Evolutionary conservation across 2,329 filamentous ascomycete genomes (phyloP), one percentile per base, ranked within the genome.

Genomic region (Teratosphaeria gauchensis): DNA sequence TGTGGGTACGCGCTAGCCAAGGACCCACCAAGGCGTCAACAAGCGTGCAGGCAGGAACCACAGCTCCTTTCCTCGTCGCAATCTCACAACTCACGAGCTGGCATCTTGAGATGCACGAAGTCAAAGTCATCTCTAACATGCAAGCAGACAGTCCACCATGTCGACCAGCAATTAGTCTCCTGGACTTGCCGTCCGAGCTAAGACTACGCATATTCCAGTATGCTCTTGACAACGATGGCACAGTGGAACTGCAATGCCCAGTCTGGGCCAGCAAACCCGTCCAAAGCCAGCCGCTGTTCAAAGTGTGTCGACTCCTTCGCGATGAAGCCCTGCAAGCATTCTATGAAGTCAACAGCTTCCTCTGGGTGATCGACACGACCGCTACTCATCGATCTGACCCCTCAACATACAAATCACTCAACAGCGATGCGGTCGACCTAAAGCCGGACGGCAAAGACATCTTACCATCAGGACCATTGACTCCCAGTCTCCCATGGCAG

Each of bases 281-380:
- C 4, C 66, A 64, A 52, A 46, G 46, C 0, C 63, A 63, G n/a
- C 61, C 65, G 8, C 35, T 66, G 6, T 62, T 64, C 30, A 56
- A 60, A 31, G 61, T 62, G 16, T 64, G 62, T 48, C 56, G 58
- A 42, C 46, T 16, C 12, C 53, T 67, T 12, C 63, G 65, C 5
- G 46, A 59, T 14, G 64, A 67, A 46, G 61, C 59, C 9, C 19
- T 64, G 3, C 59, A 64, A 46, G 61, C 61, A 11, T 66, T 66
- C 57, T 66, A 67, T 58, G 53, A 64, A 52, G 52, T 24, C 30
- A 67, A 66, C 33, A 58, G 59, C 35, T 67, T 64, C 52, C 58
- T 65, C 9, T 67, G 64, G 65, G 56, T 62, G 31, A 59, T 67
- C 11, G 64, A 67, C 24, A 51, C 61, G 9, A 61, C 62, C n/a